A percentile compares a stretch with the other conserved stretches of the same genome.
Evolutionary conservation across 1,284 basidiomycete genomes (phyloP).

Genomic region (Laetiporus sulphureus): DNA sequence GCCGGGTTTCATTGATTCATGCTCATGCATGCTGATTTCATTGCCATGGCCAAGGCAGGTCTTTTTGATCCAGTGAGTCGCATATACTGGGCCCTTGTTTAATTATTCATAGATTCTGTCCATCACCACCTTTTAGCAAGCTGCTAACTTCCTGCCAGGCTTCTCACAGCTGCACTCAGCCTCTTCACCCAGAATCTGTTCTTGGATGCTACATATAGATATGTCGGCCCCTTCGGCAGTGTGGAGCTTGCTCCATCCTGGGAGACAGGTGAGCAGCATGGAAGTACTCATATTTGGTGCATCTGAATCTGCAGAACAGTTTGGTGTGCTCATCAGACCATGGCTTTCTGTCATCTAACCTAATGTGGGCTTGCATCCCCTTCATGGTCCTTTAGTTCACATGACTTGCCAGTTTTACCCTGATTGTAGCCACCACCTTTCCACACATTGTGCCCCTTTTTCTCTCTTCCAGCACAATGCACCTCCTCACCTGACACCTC

Average conservation of each 20-base stretch:
- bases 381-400: no score
- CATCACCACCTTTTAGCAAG: constrained; percentile 3
- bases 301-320: constrained; percentile 28
- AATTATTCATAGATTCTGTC: constrained; percentile 3
- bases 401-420: no score
- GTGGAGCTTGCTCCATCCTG: constrained; percentile 13
- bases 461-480: constrained; percentile 36
- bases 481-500: no score
- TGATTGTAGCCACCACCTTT: constrained; percentile 48
- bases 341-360: no score
- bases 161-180: constrained; percentile 5
- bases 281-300: constrained; percentile 31
- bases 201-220: no score
- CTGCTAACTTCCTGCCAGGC: constrained; percentile 8
- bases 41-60: constrained; percentile 5
- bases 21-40: constrained; percentile 32
- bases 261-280: constrained; percentile 17
- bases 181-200: background rate
- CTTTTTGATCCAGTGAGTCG: no score
- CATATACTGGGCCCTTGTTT: background rate
- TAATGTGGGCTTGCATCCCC: no score
- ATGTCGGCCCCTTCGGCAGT: constrained; percentile 1
- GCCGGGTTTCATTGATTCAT: constrained; percentile 47
- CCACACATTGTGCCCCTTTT: constrained; percentile 34
- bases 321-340: constrained; percentile 18